Evolutionary conservation across 257 asterid genomes (phyloP), one percentile per base, ranked within the genome.

Genomic region (Scutellaria baicalensis): DNA sequence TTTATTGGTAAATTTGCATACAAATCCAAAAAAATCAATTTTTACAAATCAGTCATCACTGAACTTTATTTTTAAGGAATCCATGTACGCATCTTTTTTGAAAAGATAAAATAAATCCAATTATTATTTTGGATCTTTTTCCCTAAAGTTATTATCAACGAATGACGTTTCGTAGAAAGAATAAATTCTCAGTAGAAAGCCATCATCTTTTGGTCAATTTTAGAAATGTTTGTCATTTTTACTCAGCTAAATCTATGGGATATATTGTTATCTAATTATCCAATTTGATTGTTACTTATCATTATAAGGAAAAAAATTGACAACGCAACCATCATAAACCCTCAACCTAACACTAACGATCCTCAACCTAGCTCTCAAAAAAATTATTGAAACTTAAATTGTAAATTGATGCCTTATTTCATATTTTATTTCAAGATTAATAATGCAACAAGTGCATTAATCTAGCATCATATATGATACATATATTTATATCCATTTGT

Each of bases 311-410:
- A 75, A 49, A 58, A 50, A 68, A 62, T 23, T 31, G 68, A 61
- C 70, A 51, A 6, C 39, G 38, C 58, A 48, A 23, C 56, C 42
- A 35, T 17, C 17, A 59, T 50, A n/a, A n/a, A 49, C 10, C 39
- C 64, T 16, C 38, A 66, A 77, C 75, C 75, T 71, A 77, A 72
- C 50, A 75, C 79, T 58, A 74, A 58, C 50, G 50, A 71, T 49
- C 43, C 42, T 59, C 71, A 42, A 63, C 14, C 72, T 47, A 66
- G 27, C 16, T 21, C 49, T 20, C 61, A 39, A 56, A 56, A 44
- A 56, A 43, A 39, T 9, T 56, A 18, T 38, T 64, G 2, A 8
- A 18, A 4, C 7, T 12, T n/a, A 13, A 6, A 45, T 12, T 27
- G 14, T 12, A 1, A n/a, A 52, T 9, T 12, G 9, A 6, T 31